Evolutionary conservation across 2,329 filamentous ascomycete genomes (phyloP).

Genomic region (Ampelomyces quisqualis): DNA sequence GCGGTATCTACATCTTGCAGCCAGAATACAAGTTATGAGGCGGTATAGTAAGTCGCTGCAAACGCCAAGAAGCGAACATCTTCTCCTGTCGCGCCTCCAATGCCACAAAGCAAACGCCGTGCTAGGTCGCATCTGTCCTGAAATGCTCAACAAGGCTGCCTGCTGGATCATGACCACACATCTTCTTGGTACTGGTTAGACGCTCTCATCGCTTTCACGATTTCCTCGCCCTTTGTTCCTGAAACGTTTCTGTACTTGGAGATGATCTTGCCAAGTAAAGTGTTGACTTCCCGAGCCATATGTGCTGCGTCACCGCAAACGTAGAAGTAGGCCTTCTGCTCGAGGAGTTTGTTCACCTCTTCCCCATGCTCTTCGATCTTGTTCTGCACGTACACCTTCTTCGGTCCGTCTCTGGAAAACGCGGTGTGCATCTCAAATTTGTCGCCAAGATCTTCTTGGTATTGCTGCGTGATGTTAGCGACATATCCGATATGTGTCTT

Average conservation of each 20-base stretch:
- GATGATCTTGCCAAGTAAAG: constrained; percentile 82
- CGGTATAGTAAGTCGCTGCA: constrained; percentile 6
- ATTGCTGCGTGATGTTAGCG: constrained; percentile 59
- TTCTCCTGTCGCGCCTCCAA: constrained; percentile 5
- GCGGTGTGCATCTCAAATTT: constrained; percentile 88
- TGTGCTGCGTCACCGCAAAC: constrained; percentile 97
- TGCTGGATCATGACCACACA: constrained; percentile 59
- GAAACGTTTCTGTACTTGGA: constrained; percentile 78
- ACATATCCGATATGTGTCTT: too few species aligned
- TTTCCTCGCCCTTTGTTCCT: constrained; percentile 86
- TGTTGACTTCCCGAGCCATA: constrained; percentile 93
- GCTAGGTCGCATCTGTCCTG: constrained; percentile 26
- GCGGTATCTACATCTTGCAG: constrained; percentile 12
- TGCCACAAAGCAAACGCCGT: constrained; percentile 20
- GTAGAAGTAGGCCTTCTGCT: constrained; percentile 91
- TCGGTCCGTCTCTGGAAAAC: constrained; percentile 82
- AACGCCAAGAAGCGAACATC: constrained; percentile 5
- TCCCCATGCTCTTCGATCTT: constrained; percentile 78
- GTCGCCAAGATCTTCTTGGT: constrained; percentile 79
- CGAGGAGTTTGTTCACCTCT: constrained; percentile 82
- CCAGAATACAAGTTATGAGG: constrained; percentile 2
- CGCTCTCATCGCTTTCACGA: constrained; percentile 94
- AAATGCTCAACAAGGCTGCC: constrained; percentile 26
- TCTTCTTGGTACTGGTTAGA: constrained; percentile 94
- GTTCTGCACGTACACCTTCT: constrained; percentile 98